phyloP scores from a whole-genome alignment of 176 grass and related monocot species.

The Dendrocalamus sinicus region DNA sequence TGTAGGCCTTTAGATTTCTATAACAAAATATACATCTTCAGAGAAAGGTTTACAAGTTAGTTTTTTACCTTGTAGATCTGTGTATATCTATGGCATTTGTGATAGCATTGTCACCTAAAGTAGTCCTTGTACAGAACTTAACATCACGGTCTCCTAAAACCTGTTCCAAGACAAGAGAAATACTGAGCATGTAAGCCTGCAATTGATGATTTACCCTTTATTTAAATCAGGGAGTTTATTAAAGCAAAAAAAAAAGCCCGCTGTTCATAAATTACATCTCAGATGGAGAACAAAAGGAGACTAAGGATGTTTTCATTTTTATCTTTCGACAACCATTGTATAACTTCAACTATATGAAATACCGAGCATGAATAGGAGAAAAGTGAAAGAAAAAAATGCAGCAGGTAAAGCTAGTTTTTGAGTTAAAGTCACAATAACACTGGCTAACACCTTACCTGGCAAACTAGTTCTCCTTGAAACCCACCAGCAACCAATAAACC shows the following conservation, averaged over 20 bases:
- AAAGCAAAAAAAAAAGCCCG: neutral
- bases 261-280: neutral
- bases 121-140: constrained; percentile 81
- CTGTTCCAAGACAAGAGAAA: constrained; percentile 44
- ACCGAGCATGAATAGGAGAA: neutral
- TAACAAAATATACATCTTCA: constrained; percentile 35
- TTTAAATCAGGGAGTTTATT: neutral
- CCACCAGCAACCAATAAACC: constrained; percentile 83
- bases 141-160: constrained; percentile 62
- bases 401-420: neutral
- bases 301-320: constrained; percentile 17
- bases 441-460: constrained; percentile 63
- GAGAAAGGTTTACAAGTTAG: neutral
- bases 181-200: constrained; percentile 12
- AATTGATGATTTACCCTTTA: neutral
- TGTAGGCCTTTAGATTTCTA: constrained; percentile 38
- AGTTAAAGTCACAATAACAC: constrained; percentile 17
- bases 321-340: constrained; percentile 2
- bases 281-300: constrained; percentile 17
- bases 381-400: constrained; percentile 6
- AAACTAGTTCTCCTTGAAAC: constrained; percentile 92
- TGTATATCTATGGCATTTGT: constrained; percentile 94
- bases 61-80: constrained; percentile 62
- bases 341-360: neutral
- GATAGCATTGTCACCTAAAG: constrained; percentile 86